These are phyloP conservation scores for Dendrobium catenatum DNA, from an alignment of 106 monocot genomes.

Conservation along the genomic window DNA sequence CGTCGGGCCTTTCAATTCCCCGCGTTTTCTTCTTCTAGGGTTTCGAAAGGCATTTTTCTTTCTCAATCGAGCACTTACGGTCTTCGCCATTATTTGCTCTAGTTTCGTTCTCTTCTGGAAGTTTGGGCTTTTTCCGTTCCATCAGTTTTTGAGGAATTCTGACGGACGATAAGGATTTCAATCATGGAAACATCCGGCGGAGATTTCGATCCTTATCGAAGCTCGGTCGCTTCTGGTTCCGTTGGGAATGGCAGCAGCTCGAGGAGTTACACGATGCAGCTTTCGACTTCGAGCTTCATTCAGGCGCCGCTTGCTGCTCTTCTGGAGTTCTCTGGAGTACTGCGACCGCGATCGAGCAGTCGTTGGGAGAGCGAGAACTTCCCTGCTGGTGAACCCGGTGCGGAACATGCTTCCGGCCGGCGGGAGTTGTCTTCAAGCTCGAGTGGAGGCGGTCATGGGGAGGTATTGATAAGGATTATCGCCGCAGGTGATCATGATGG, in stretches of 20 bases:
- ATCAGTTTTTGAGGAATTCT: not conserved
- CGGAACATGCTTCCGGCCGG: conserved; percentile 8
- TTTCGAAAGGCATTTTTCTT: not conserved
- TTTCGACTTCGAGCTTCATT: conserved; percentile 63
- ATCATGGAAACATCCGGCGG: conserved; percentile 26
- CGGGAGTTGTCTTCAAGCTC: conserved; percentile 11
- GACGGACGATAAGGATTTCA: not conserved
- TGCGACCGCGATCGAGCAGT: conserved; percentile 30
- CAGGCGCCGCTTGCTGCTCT: conserved; percentile 68
- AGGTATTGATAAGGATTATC: conserved; percentile 79
- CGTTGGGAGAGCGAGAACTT: conserved; percentile 25
- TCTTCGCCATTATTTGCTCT: not conserved
- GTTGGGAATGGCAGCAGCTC: conserved; percentile 13
- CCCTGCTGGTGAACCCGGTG: conserved; percentile 6
- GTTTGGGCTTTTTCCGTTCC: too few species aligned
- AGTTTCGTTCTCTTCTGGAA: too few species aligned
- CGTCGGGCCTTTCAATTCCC: not conserved
- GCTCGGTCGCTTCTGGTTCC: not conserved
- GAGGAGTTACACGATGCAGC: conserved; percentile 47
- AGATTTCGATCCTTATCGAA: conserved; percentile 5
- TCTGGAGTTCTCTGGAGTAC: conserved; percentile 68
- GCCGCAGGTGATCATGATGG: conserved; percentile 41
- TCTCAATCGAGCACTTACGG: not conserved
- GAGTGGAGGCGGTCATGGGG: conserved; percentile 25
- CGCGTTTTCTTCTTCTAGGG: not conserved